Conservation (phyloP, 2,329 filamentous ascomycete genomes). For the Neobulgaria alba region DNA sequence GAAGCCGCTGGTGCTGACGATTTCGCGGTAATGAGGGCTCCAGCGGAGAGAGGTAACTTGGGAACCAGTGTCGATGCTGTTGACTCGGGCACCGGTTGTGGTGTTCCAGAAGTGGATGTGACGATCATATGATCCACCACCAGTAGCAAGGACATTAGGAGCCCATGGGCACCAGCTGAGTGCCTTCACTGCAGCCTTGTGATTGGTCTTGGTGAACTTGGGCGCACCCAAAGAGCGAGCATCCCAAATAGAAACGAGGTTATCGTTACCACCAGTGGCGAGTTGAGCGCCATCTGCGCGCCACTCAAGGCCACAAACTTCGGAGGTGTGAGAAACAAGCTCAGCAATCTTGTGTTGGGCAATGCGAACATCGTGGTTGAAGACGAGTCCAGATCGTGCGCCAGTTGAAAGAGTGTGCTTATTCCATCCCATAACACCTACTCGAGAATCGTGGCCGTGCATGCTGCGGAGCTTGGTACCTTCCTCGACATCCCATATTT, state of each 20-base stretch:
- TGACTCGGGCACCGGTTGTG: constrained; percentile 91
- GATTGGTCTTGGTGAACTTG: constrained; percentile 99
- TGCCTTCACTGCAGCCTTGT: constrained; percentile 97
- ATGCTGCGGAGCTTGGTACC: constrained; percentile 94
- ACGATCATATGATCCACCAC: constrained; percentile 90
- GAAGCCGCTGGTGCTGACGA: constrained; percentile 94
- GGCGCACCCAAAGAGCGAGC: constrained; percentile 85
- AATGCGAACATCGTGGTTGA: constrained; percentile 97
- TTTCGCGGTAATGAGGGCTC: constrained; percentile 96
- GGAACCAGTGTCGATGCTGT: constrained; percentile 97
- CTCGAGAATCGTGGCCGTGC: constrained; percentile 93
- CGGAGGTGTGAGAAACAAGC: constrained; percentile 92
- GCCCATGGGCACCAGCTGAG: constrained; percentile 99
- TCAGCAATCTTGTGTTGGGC: constrained; percentile 97
- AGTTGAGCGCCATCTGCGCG: constrained; percentile 92
- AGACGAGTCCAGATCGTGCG: constrained; percentile 87
- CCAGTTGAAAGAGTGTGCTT: constrained; percentile 96
- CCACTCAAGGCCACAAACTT: constrained; percentile 98
- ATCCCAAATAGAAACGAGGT: constrained; percentile 98
- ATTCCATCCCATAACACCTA: constrained; percentile 98
- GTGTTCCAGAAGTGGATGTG: constrained; percentile 99
- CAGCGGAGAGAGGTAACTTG: constrained; percentile 95
- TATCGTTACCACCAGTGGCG: constrained; percentile 96
- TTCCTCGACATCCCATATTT: constrained; percentile 98
- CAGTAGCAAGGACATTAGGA: constrained; percentile 90